phyloP scores from a whole-genome alignment of 164 flowering plant genomes.

The Hamamelis virginiana region DNA sequence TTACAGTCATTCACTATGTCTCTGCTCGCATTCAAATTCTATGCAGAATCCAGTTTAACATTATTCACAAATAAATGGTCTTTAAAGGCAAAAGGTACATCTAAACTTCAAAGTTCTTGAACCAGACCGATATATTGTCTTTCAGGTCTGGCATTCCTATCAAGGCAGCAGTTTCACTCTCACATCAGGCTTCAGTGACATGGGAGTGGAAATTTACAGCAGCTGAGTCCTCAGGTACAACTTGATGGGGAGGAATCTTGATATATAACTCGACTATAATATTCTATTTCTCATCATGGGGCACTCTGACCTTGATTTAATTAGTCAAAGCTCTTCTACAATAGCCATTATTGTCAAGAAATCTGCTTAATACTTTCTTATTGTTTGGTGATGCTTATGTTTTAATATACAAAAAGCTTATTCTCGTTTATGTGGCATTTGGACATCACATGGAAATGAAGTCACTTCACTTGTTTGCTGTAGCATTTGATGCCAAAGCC shows the following conservation, averaged over 20 bases:
- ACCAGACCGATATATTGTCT: slow-evolving; percentile 29
- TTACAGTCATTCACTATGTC: not conserved
- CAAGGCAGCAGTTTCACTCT: slow-evolving; percentile 29
- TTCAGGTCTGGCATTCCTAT: slow-evolving; percentile 23
- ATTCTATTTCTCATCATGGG: not conserved
- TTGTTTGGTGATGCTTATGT: too few relatives aligned
- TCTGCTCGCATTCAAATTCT: not conserved
- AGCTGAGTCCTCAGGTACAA: slow-evolving; percentile 24
- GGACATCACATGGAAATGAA: too few relatives aligned
- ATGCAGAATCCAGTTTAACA: not conserved
- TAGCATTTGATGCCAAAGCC: too few relatives aligned
- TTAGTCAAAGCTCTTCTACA: not conserved
- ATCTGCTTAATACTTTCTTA: too few relatives aligned
- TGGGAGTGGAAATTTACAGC: slow-evolving; percentile 25
- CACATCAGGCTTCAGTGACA: slow-evolving; percentile 22
- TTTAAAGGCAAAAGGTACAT: slow-evolving; percentile 4
- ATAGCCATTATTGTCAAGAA: not conserved
- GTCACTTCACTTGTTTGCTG: too few relatives aligned
- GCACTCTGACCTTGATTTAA: not conserved
- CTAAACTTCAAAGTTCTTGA: slow-evolving; percentile 21
- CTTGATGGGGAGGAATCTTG: slow-evolving; percentile 8
- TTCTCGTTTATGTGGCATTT: too few relatives aligned
- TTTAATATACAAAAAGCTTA: too few relatives aligned
- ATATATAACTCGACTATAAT: not conserved
- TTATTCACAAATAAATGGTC: slow-evolving; percentile 12